phyloP scores from a whole-genome alignment of 2,329 filamentous ascomycete species.

The Pleurostoma richardsiae region DNA sequence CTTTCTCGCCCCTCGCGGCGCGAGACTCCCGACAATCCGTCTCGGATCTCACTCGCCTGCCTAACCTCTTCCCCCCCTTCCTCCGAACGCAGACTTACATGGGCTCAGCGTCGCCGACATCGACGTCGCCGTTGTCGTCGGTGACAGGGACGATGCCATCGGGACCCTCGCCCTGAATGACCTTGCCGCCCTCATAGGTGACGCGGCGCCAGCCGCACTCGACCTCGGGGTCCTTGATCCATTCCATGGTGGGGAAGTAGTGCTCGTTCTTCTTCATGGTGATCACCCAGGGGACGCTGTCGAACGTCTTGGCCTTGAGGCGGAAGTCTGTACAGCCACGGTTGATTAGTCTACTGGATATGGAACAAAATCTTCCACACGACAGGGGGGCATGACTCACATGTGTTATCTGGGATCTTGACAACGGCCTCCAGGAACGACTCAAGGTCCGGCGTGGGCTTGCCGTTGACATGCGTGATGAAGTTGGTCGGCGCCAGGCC shows the following conservation, averaged over 20 bases:
- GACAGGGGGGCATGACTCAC: constrained; percentile 36
- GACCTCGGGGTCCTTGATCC: constrained; percentile 42
- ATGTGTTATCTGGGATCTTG: constrained; percentile 92
- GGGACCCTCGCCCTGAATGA: constrained; percentile 8
- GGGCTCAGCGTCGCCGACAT: background rate
- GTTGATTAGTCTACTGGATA: background rate
- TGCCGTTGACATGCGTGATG: constrained; percentile 90
- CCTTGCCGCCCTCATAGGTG: constrained; percentile 10
- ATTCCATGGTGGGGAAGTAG: constrained; percentile 73
- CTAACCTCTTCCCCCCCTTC: no score
- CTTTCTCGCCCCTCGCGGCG: no score
- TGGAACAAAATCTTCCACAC: background rate
- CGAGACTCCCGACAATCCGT: no score
- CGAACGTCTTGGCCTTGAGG: constrained; percentile 94
- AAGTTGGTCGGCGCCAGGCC: constrained; percentile 95
- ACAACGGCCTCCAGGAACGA: constrained; percentile 76
- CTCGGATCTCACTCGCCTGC: no score
- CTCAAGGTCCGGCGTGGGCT: constrained; percentile 75
- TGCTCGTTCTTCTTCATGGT: constrained; percentile 99
- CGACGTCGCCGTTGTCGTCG: constrained; percentile 8
- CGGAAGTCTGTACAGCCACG: constrained; percentile 68
- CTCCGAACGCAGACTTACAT: no score
- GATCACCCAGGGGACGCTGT: constrained; percentile 98
- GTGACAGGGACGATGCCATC: constrained; percentile 7
- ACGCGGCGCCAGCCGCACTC: constrained; percentile 9